Conservation (phyloP, 1,139 yeast genomes). For the Suhomyces bokatorum region DNA sequence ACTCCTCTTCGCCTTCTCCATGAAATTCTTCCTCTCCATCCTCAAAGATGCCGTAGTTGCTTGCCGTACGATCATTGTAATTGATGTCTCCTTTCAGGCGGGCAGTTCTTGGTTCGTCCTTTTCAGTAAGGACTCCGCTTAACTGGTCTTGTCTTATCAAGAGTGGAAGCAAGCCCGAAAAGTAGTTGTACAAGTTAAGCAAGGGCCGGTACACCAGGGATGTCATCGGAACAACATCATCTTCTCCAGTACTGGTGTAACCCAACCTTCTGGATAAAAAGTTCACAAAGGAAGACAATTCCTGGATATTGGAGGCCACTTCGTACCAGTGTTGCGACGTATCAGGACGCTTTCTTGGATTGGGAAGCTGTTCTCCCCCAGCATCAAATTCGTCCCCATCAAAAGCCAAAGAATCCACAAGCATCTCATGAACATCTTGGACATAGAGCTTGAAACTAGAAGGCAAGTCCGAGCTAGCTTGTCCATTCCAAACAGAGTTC, state of each 20-base stretch:
- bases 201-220: slow-evolving; percentile 32
- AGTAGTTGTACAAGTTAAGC: slow-evolving; percentile 27
- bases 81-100: slow-evolving; percentile 18
- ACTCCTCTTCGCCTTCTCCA: slow-evolving; percentile 17
- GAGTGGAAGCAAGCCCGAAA: slow-evolving; percentile 26
- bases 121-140: slow-evolving; percentile 8
- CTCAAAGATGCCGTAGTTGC: slow-evolving; percentile 11
- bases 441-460: slow-evolving; percentile 50
- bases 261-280: slow-evolving; percentile 28
- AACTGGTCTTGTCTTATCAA: slow-evolving; percentile 21
- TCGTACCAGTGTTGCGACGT: slow-evolving; percentile 37
- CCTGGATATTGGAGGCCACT: slow-evolving; percentile 38
- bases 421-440: slow-evolving; percentile 46
- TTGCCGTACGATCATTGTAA: slow-evolving; percentile 15
- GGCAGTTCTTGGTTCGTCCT: slow-evolving; percentile 15
- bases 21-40: slow-evolving; percentile 17
- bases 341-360: not conserved
- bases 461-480: slow-evolving; percentile 25
- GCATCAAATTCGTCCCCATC: slow-evolving; percentile 42
- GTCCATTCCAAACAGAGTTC: slow-evolving; percentile 25
- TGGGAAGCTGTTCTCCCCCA: slow-evolving; percentile 29
- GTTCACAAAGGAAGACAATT: slow-evolving; percentile 34
- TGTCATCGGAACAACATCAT: slow-evolving; percentile 20
- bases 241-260: slow-evolving; percentile 9
- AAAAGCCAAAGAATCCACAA: slow-evolving; percentile 27